Evolutionary conservation across 202 grass and related monocot species (phyloP), one percentile per base, ranked within the genome.

Genomic region (Carex sylvatica): DNA sequence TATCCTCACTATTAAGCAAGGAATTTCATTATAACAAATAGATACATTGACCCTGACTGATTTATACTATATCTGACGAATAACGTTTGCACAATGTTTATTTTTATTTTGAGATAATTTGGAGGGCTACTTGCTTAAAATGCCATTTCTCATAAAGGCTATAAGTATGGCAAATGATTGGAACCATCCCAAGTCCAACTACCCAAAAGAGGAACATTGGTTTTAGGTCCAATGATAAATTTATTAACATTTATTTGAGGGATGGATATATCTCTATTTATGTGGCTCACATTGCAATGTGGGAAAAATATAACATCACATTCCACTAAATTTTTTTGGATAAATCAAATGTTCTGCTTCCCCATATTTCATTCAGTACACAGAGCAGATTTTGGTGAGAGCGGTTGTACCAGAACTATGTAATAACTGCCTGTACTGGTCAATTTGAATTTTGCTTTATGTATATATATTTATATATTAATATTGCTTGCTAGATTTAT

Each of bases 151-250:
- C 10, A 49, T 3, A 49, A 49, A 49, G 10, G 10, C 44, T 11
- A 12, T 12, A 53, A 53, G 20, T 33, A 54, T 54, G 49, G 6
- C 61, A 63, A 82, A 82, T 82, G 61, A 82, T 82, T 82, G 80
- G 62, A 55, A 46, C 38, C 11, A 66, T 52, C 10, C 63, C 47
- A 54, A 44, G 19, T 53, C 79, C 28, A 70, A 70, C 66, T 3
- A 8, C 42, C 6, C 22, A 82, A 54, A 55, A 76, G 33, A 16
- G 60, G 14, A 69, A 12, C 62, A 82, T 67, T 53, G 61, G 26
- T 82, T 82, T 82, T 69, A 82, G 80, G 64, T 69, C 80, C 80
- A 69, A 82, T 82, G 22, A 52, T 82, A 82, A 63, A 65, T 44
- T 80, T 81, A 18, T 14, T 1, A 49, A 65, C 61, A 67, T 67